These are phyloP conservation scores for Canna indica DNA, from an alignment of 176 grass and related monocot genomes.

Conservation along the genomic window DNA sequence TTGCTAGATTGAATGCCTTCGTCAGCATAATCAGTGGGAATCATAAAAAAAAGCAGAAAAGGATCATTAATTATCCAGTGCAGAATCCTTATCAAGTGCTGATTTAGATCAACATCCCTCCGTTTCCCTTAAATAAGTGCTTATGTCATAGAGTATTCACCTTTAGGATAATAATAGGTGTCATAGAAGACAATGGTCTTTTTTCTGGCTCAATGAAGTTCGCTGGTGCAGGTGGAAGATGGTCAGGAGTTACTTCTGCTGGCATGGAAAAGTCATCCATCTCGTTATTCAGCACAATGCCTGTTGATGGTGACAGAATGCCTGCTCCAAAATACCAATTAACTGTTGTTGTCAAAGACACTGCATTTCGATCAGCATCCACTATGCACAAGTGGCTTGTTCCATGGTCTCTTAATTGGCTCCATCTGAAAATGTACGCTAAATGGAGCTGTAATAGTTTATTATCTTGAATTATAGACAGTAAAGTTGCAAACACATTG, in stretches of 20 bases:
- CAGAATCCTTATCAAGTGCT: no score
- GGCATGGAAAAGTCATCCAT: conserved; percentile 92
- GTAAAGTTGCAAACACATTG: no score
- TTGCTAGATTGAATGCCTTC: no score
- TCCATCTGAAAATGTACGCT: conserved; percentile 48
- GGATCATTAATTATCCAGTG: no score
- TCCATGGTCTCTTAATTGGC: conserved; percentile 54
- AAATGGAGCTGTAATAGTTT: neutral
- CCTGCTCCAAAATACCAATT: conserved; percentile 53
- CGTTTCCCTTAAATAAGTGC: no score
- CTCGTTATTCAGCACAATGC: conserved; percentile 84
- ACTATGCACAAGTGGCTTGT: conserved; percentile 81
- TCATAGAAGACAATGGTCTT: conserved; percentile 75
- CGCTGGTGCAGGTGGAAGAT: conserved; percentile 66
- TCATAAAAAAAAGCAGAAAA: no score
- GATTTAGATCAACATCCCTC: neutral
- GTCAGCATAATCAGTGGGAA: no score
- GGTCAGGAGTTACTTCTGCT: conserved; percentile 28
- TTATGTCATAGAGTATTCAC: conserved; percentile 16
- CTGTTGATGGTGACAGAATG: conserved; percentile 70
- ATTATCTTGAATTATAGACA: neutral
- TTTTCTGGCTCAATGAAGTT: conserved; percentile 76
- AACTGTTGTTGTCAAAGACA: conserved; percentile 71
- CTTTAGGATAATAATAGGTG: conserved; percentile 63
- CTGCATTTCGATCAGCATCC: conserved; percentile 69